These are phyloP conservation scores for Aspergillaceae sp. DNA, from an alignment of 2,329 filamentous ascomycete species.

Conservation along the genomic window DNA sequence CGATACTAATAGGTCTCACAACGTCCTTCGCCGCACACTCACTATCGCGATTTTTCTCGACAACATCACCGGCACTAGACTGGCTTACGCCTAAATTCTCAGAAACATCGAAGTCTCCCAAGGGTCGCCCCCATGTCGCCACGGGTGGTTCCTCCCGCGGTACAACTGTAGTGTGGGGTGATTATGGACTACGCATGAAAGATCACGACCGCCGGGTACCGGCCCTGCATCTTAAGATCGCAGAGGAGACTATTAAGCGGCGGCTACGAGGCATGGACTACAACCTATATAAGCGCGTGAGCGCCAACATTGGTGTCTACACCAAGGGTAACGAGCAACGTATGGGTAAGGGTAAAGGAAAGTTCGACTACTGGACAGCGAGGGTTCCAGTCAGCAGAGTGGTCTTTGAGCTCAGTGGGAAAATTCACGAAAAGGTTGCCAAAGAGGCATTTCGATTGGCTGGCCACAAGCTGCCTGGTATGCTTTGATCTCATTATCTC, in stretches of 20 bases:
- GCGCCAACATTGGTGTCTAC: conserved; percentile 90
- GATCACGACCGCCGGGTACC: conserved; percentile 90
- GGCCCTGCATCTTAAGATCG: conserved; percentile 76
- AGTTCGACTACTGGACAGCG: conserved; percentile 92
- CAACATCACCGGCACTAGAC: conserved; percentile 51
- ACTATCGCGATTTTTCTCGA: conserved; percentile 61
- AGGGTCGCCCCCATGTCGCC: conserved; percentile 76
- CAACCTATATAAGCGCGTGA: conserved; percentile 80
- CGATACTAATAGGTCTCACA: conserved; percentile 16
- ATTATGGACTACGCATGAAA: conserved; percentile 86
- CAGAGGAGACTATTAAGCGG: conserved; percentile 86
- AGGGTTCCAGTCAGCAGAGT: conserved; percentile 85
- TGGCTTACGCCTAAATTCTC: conserved; percentile 78
- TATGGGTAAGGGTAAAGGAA: conserved; percentile 99
- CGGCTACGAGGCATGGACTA: conserved; percentile 86
- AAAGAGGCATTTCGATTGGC: conserved; percentile 89
- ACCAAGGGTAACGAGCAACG: conserved; percentile 91
- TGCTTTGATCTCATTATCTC: conserved; percentile 23
- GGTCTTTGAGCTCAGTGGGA: conserved; percentile 83
- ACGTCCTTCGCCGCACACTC: conserved; percentile 23
- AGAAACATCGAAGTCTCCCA: conserved; percentile 78
- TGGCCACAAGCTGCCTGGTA: conserved; percentile 88
- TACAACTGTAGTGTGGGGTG: conserved; percentile 92
- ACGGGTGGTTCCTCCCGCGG: conserved; percentile 88
- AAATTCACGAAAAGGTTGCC: conserved; percentile 88